Base-by-base conservation (phyloP, 2,329 filamentous ascomycete species). In the Penicillium occitanis region DNA sequence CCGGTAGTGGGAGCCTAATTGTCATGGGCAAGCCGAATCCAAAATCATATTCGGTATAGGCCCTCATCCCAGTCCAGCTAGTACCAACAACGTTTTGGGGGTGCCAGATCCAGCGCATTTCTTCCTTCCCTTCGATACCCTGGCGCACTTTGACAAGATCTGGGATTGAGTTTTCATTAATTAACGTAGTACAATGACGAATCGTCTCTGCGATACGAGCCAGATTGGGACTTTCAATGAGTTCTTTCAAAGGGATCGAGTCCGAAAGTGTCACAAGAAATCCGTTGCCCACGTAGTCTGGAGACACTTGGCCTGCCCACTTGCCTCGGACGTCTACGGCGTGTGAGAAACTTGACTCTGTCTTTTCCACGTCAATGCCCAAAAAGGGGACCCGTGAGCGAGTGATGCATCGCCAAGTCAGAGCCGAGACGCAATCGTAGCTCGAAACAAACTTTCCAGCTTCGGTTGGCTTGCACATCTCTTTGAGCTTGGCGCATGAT, bases 231-330 rank as follows among this genome's bases (percentile, higher is more conserved):
- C 44, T 48, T 48, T 25, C 10, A 10, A 48, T 48, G 3, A 48
- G 44, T 6, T 48, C 44, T 48, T 48, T 25, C 11, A 48, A 48
- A 48, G 44, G 19, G 11, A 48, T 48, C 19, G 44, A 48, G 19
- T 48, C 44, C 44, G 44, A 48, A 14, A 48, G 44, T 48, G 44
- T 48, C 44, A 48, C 44, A 48, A 48, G 44, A 48, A 48, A 48
- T 48, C 44, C 44, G 19, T 48, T 48, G 3, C 44, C 44, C 3
- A 48, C 19, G 19, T 48, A 48, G 44, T 48, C 19, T 25, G 44
- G 19, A 25, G 44, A 48, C 11, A 48, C 19, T 19, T 48, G 19
- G 14, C 44, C 44, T 14, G 19, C 10, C 44, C 44, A 48, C 44
- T 48, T 48, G 44, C 44, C 44, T 48, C 44, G 44, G 1, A 48